Evolutionary conservation across 768 basidiomycete genomes (phyloP).

Genomic region (Sutorius australiensis): DNA sequence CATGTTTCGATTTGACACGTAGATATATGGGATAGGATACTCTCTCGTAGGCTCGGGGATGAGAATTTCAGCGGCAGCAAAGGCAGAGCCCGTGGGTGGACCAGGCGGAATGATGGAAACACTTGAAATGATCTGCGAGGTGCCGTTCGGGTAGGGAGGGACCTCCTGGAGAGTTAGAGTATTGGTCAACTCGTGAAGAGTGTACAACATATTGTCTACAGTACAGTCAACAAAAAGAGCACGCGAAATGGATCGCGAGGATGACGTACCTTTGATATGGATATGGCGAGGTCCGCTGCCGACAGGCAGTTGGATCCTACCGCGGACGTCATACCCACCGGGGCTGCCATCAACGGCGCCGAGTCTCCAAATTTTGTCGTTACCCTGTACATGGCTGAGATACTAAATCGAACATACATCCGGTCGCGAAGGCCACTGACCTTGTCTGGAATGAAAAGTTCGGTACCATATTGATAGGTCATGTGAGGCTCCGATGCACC

Average conservation of each 20-base stretch:
- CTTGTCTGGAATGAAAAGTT: slow-evolving; percentile 64
- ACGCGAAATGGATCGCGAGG: not conserved
- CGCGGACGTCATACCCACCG: slow-evolving; percentile 51
- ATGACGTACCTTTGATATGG: slow-evolving; percentile 31
- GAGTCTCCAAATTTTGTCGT: slow-evolving; percentile 67
- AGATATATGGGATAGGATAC: slow-evolving; percentile 56
- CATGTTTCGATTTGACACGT: slow-evolving; percentile 65
- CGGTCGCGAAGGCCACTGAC: slow-evolving; percentile 32
- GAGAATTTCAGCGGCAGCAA: slow-evolving; percentile 59
- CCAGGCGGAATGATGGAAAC: slow-evolving; percentile 46
- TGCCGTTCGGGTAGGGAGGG: slow-evolving; percentile 42
- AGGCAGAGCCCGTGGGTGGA: slow-evolving; percentile 37
- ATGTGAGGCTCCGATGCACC: slow-evolving; percentile 62
- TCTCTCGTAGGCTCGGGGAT: slow-evolving; percentile 44
- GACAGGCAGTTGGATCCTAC: slow-evolving; percentile 53
- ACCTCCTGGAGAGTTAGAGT: slow-evolving; percentile 58
- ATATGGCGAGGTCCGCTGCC: slow-evolving; percentile 66
- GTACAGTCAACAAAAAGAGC: not conserved
- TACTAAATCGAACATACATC: not conserved
- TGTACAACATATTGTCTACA: slow-evolving; percentile 48
- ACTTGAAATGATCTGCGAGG: slow-evolving; percentile 47
- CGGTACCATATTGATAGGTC: slow-evolving; percentile 50
- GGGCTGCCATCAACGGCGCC: slow-evolving; percentile 37
- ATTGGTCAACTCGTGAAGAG: slow-evolving; percentile 53
- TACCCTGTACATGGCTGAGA: slow-evolving; percentile 41